Base-by-base conservation (phyloP, 1,139 yeast genomes). In the Magnusiomyces fungicola region DNA sequence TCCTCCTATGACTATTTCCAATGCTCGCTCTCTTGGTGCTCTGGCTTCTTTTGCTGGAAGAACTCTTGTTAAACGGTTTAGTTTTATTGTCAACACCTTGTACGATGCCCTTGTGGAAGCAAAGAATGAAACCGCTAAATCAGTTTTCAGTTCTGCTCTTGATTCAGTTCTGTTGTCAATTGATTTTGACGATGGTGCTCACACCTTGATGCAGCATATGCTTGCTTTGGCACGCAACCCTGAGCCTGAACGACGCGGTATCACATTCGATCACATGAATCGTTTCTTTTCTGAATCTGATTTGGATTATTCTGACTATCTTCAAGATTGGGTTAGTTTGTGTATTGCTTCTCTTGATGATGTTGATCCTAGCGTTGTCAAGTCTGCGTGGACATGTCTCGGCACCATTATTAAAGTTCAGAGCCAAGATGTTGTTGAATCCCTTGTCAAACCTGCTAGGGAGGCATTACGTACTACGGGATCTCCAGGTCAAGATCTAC, bases 11-110 rank as follows among this genome's bases (percentile, higher is more conserved):
- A 89, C 88, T 58, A 73, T 80, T 0, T 82, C 83, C 71, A 89
- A 90, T 68, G 95, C 96, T 21, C 75, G 76, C 50, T 96, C 97
- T 3, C 73, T 92, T 55, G 89, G 96, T 24, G 82, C 95, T 0
- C 75, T 94, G 63, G 95, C 96, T 0, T 80, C 85, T 48, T 96
- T 87, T 44, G 97, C 97, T 23, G 97, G 97, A 34, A 68, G 79
- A 48, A 89, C 96, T 1, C 71, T 90, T 56, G 82, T 81, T 71
- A 81, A 76, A 61, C 79, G 92, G 56, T 72, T 89, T 56, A 73
- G 87, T 0, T 69, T 79, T 23, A 85, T 90, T 55, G 77, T 90
- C 56, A 81, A 81, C 60, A 73, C 94, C 0, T 71, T 90, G 55
- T 80, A 88, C 25, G 79, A 77, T 50, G 81, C 89, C 27, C 68